A percentile compares a stretch with the other conserved stretches of the same genome.
Conservation (phyloP, 176 grass and related monocot genomes). For the Carex kokanica region DNA sequence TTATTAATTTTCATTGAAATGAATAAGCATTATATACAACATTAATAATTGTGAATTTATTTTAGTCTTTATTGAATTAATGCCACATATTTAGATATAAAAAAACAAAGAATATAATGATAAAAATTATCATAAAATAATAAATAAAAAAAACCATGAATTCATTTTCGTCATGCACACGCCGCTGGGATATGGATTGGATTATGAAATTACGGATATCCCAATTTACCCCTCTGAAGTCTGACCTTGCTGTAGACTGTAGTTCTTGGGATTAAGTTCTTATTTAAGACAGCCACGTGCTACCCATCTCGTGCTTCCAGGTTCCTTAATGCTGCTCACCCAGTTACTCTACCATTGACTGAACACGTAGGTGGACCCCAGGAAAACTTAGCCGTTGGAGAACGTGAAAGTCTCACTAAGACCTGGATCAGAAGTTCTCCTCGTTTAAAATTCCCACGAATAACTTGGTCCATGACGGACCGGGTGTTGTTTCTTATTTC, state of each 20-base stretch:
- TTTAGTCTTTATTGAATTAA: too few species aligned
- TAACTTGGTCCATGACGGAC: neutral
- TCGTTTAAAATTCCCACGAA: neutral
- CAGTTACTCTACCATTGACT: neutral
- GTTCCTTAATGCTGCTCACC: neutral
- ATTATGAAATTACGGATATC: too few species aligned
- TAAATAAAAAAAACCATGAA: too few species aligned
- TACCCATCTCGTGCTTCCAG: slow-evolving; percentile 6
- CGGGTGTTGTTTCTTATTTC: neutral
- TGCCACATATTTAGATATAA: too few species aligned
- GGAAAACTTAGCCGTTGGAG: slow-evolving; percentile 28
- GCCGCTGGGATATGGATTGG: too few species aligned
- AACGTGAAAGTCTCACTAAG: neutral
- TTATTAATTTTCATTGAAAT: too few species aligned
- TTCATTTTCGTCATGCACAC: too few species aligned
- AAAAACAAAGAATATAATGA: too few species aligned
- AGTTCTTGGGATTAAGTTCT: neutral
- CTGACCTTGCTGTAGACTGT: neutral
- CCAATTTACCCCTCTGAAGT: neutral
- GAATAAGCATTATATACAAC: too few species aligned
- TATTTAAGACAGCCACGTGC: slow-evolving; percentile 1
- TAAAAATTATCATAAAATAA: too few species aligned
- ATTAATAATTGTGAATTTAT: too few species aligned
- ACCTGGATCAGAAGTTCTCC: neutral
- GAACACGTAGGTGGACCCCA: neutral